Conservation (phyloP, 805 yeast genomes). For the Peterozyma xylosa region DNA sequence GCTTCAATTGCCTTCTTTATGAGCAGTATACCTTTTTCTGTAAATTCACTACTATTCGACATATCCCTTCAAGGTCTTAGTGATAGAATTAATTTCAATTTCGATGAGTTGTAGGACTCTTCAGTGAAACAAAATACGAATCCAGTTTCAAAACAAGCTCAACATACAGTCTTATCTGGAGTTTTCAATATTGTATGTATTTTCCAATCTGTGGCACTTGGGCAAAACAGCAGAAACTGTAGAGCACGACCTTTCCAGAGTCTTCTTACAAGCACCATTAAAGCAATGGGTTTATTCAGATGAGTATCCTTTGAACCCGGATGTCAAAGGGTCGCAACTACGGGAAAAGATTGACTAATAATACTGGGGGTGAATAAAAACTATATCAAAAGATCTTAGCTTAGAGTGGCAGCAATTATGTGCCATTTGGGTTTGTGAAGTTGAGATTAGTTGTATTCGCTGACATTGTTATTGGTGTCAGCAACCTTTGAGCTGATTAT, state of each 20-base stretch:
- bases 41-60: slow-evolving; percentile 53
- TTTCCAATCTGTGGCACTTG: too few species aligned
- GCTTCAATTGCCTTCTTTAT: slow-evolving; percentile 94
- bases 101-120: neutral
- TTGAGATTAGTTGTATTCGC: slow-evolving; percentile 14
- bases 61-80: neutral
- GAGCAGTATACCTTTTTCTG: slow-evolving; percentile 89
- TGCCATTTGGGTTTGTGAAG: neutral
- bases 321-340: too few species aligned
- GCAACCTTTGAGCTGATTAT: slow-evolving; percentile 70
- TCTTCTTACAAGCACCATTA: too few species aligned
- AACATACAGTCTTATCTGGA: too few species aligned
- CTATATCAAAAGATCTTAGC: neutral
- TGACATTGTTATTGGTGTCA: slow-evolving; percentile 61
- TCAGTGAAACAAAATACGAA: neutral
- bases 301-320: neutral
- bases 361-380: neutral
- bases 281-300: neutral
- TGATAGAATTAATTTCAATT: neutral
- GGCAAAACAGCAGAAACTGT: too few species aligned
- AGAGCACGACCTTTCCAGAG: too few species aligned
- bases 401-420: neutral
- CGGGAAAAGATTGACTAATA: too few species aligned
- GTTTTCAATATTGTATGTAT: too few species aligned
- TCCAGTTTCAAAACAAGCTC: too few species aligned